Conservation (phyloP, 2,329 filamentous ascomycete genomes). For the Ophiostoma himal-ulmi region DNA sequence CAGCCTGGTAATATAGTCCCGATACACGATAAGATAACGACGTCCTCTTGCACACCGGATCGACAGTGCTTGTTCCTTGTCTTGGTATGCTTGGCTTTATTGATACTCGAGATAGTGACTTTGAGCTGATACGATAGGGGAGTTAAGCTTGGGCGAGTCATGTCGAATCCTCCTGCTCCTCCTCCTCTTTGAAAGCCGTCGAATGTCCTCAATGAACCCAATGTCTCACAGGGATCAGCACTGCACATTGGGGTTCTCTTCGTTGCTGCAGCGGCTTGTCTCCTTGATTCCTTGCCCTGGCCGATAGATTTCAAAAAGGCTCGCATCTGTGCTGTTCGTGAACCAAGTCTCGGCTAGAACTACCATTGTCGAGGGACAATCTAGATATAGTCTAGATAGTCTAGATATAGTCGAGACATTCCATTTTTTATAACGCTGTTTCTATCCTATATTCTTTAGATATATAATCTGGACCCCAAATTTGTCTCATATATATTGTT, state of each 20-base stretch:
- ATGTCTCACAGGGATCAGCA: not conserved
- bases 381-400: not conserved
- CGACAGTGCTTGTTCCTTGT: not conserved
- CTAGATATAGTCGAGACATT: not conserved
- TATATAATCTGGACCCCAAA: not conserved
- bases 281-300: not conserved
- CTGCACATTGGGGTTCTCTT: not conserved
- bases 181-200: not conserved
- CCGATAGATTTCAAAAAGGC: not conserved
- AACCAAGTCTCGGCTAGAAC: not conserved
- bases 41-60: not conserved
- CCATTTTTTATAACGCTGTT: not conserved
- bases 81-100: conserved; percentile 4
- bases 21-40: not conserved
- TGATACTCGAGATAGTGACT: not conserved
- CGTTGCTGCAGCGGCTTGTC: not conserved
- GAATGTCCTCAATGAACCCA: not conserved
- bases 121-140: not conserved
- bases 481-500: not conserved
- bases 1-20: not conserved
- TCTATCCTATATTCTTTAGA: too few species aligned
- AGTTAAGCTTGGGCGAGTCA: too few species aligned
- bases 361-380: not conserved
- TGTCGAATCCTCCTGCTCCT: not conserved
- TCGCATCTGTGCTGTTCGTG: not conserved